A percentile compares a stretch with the other conserved stretches of the same genome.
Evolutionary conservation across 352 stramenopile species (phyloP).

Genomic region (Phytopythium vexans): DNA sequence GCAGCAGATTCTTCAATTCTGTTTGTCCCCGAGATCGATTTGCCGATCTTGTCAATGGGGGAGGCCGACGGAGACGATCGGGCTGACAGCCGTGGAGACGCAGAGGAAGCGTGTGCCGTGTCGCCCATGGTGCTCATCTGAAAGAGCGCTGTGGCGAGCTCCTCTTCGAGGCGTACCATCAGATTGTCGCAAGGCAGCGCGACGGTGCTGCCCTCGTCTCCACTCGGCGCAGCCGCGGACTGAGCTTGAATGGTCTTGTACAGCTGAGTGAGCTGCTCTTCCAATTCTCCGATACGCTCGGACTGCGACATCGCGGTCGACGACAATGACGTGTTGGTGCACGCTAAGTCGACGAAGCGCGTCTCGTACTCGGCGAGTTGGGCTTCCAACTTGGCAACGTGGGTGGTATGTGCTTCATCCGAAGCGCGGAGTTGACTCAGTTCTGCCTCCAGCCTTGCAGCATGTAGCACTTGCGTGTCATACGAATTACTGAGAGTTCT

Average conservation of each 20-base stretch:
- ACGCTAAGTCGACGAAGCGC: background rate
- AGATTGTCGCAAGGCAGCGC: constrained; percentile 8
- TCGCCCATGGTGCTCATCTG: constrained; percentile 17
- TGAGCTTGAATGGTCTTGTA: background rate
- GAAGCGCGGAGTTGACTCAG: background rate
- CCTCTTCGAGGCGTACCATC: constrained; percentile 23
- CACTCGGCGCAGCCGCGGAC: no score
- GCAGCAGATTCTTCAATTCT: background rate
- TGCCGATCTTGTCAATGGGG: no score
- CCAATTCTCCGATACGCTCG: background rate
- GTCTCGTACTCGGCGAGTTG: constrained; percentile 5
- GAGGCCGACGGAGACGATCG: background rate
- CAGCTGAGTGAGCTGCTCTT: constrained; percentile 2
- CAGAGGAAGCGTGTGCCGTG: no score
- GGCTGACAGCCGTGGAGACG: no score
- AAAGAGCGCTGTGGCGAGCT: constrained; percentile 15
- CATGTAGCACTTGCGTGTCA: constrained; percentile 2
- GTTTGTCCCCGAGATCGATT: background rate
- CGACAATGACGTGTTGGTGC: background rate
- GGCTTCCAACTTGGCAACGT: constrained; percentile 2
- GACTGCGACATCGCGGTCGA: background rate
- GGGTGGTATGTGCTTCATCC: constrained; percentile 1
- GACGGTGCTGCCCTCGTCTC: constrained; percentile 2
- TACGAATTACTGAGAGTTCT: background rate
- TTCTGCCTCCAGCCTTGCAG: background rate